These are phyloP conservation scores for Neurospora sp. DNA, from an alignment of 2,329 filamentous ascomycete species.

Conservation along the genomic window DNA sequence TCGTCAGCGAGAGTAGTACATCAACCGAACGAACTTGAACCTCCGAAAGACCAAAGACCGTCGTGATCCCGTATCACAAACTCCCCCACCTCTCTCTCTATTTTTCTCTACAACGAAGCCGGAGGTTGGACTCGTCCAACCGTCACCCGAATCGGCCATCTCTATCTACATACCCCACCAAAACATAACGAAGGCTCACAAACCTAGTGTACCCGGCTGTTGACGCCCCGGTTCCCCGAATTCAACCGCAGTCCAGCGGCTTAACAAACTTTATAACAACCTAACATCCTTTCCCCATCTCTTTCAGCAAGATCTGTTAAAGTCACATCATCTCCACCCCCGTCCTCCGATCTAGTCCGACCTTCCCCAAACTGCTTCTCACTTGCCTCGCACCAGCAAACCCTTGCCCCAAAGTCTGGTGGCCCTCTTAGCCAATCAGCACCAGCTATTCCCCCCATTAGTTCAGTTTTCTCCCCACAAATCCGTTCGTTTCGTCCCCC, in stretches of 20 bases:
- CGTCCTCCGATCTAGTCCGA: background rate
- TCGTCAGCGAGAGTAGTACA: too few relatives aligned
- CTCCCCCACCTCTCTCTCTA: too few relatives aligned
- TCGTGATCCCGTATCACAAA: too few relatives aligned
- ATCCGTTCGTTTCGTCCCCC: background rate
- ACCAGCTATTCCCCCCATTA: background rate
- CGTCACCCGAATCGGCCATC: background rate
- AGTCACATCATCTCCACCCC: background rate
- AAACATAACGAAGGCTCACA: background rate
- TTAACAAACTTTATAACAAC: background rate
- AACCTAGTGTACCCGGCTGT: background rate
- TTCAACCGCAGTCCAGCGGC: background rate
- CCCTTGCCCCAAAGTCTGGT: background rate
- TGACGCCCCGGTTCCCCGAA: background rate
- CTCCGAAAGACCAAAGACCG: too few relatives aligned
- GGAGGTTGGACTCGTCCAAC: too few relatives aligned
- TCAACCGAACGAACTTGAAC: too few relatives aligned
- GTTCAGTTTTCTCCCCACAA: background rate
- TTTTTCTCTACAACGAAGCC: too few relatives aligned
- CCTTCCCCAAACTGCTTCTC: background rate
- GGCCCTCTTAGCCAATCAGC: background rate
- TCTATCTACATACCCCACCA: background rate
- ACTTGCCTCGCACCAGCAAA: background rate
- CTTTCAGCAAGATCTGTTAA: background rate
- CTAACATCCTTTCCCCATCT: background rate